Conservation (phyloP, 2,329 filamentous ascomycete species). For the Fusarium mangiferae region DNA sequence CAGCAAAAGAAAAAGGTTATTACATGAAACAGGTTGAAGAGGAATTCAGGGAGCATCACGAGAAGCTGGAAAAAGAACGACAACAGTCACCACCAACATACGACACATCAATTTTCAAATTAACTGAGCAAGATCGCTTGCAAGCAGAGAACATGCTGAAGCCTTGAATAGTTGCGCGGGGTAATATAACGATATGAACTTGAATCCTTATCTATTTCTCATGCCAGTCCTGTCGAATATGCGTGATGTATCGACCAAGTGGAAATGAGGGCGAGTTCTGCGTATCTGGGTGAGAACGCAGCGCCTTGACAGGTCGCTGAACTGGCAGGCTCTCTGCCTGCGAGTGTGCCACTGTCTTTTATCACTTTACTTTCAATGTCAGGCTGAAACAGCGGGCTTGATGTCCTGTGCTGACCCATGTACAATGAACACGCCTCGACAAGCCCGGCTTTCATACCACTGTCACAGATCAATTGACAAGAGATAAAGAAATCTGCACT, state of each 20-base stretch:
- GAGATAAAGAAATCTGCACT: background rate
- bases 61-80: too few species aligned
- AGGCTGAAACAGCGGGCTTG: background rate
- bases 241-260: too few species aligned
- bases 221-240: too few species aligned
- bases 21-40: background rate
- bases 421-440: background rate
- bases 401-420: too few species aligned
- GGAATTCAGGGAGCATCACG: background rate
- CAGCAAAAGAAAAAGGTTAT: background rate
- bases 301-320: accelerated
- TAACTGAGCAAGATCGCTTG: background rate
- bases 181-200: background rate
- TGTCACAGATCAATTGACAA: background rate
- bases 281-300: background rate
- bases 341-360: background rate
- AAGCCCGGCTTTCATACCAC: accelerated
- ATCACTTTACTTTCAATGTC: too few species aligned
- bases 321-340: background rate
- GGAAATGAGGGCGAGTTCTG: background rate
- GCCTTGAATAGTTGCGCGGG: background rate
- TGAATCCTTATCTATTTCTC: too few species aligned
- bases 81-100: too few species aligned
- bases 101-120: background rate
- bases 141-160: background rate